These are phyloP conservation scores for Canavalia gladiata DNA, from an alignment of 306 rosid species.

Conservation along the genomic window DNA sequence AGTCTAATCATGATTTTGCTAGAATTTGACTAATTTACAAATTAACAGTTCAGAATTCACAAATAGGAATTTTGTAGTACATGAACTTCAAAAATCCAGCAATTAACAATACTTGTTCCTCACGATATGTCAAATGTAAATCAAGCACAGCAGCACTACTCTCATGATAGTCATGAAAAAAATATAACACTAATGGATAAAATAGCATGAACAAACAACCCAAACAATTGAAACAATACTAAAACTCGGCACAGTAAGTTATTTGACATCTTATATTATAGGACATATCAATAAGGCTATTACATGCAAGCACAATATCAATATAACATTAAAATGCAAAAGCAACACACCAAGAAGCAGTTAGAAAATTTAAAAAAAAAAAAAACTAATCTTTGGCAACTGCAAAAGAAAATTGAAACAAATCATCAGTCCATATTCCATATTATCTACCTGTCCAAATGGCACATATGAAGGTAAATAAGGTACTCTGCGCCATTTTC, in stretches of 20 bases:
- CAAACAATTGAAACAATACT: background rate
- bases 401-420: slow-evolving; percentile 19
- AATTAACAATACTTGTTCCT: slow-evolving; percentile 12
- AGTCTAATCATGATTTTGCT: background rate
- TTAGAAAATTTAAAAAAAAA: background rate
- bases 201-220: slow-evolving; percentile 26
- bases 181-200: background rate
- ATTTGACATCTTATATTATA: background rate
- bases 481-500: slow-evolving; percentile 83
- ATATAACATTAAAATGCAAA: background rate
- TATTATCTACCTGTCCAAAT: slow-evolving; percentile 81
- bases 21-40: background rate
- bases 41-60: slow-evolving; percentile 1
- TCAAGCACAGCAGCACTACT: slow-evolving; percentile 30
- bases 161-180: slow-evolving; percentile 9
- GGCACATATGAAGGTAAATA: slow-evolving; percentile 97
- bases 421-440: slow-evolving; percentile 21
- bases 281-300: slow-evolving; percentile 11
- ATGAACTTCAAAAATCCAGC: background rate
- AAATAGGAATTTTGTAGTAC: background rate
- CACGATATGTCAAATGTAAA: slow-evolving; percentile 14
- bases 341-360: slow-evolving; percentile 7
- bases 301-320: background rate
- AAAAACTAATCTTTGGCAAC: slow-evolving; percentile 1
- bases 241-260: slow-evolving; percentile 15